Percentiles rank a stretch among this genome's conserved stretches.
These are phyloP conservation scores for Leishmania guyanensis DNA, from an alignment of 208 protist genomes.

Conservation along the genomic window DNA sequence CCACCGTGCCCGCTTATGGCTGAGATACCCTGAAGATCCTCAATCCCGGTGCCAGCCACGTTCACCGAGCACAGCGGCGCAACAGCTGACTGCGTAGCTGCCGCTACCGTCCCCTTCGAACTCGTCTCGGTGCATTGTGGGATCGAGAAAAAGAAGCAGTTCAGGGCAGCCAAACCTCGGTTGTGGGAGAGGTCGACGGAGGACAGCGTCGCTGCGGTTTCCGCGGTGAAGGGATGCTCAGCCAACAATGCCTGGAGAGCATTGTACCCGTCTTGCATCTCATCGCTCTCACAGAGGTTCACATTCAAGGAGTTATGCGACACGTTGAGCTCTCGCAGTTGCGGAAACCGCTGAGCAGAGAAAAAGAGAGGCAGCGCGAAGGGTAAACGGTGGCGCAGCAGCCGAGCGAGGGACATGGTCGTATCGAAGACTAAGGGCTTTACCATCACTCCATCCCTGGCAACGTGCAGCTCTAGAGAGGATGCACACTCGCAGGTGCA, in stretches of 20 bases:
- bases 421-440: neutral
- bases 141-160: constrained; percentile 51
- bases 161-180: constrained; percentile 39
- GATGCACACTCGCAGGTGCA: constrained; percentile 42
- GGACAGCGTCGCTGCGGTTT: neutral
- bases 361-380: constrained; percentile 68
- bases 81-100: neutral
- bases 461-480: neutral
- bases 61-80: constrained; percentile 9
- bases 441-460: neutral
- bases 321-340: constrained; percentile 52
- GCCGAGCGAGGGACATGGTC: constrained; percentile 10
- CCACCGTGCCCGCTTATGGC: constrained; percentile 18
- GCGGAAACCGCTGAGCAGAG: constrained; percentile 46
- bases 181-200: constrained; percentile 56
- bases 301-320: constrained; percentile 67
- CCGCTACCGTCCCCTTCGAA: neutral
- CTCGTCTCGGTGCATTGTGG: constrained; percentile 4
- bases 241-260: neutral
- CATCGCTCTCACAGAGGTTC: constrained; percentile 55
- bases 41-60: constrained; percentile 17
- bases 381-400: constrained; percentile 58
- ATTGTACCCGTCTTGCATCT: constrained; percentile 39
- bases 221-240: neutral
- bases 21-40: constrained; percentile 40